Conservation (phyloP, 345 rosid species). For the Noccaea bulbosa region DNA sequence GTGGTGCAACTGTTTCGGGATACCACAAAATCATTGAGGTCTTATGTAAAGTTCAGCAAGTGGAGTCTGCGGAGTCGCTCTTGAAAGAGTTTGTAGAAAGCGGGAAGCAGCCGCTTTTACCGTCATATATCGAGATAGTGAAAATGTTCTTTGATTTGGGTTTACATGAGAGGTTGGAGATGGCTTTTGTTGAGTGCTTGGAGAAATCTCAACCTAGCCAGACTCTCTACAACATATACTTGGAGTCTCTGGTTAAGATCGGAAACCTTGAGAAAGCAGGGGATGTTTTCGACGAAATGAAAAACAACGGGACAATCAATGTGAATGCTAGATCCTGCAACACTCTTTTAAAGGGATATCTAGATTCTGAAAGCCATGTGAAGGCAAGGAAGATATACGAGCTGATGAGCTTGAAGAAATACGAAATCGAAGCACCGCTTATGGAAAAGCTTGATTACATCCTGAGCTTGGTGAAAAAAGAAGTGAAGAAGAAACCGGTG, state of each 20-base stretch:
- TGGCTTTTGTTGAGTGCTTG: conserved; percentile 59
- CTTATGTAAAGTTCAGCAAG: conserved; percentile 54
- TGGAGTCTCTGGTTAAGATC: conserved; percentile 64
- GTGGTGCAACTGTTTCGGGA: conserved; percentile 53
- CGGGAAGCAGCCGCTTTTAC: conserved; percentile 72
- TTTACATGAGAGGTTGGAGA: conserved; percentile 60
- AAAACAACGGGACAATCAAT: conserved; percentile 50
- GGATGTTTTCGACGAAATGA: conserved; percentile 67
- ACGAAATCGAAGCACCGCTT: conserved; percentile 55
- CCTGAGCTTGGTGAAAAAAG: conserved; percentile 59
- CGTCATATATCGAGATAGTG: conserved; percentile 60
- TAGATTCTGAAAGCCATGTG: conserved; percentile 56
- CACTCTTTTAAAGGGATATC: conserved; percentile 58
- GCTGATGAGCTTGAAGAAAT: conserved; percentile 72
- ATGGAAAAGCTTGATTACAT: conserved; percentile 69
- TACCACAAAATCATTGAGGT: conserved; percentile 83
- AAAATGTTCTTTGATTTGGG: conserved; percentile 60
- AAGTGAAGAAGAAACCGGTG: conserved; percentile 58
- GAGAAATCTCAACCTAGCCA: conserved; percentile 68
- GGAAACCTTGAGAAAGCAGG: conserved; percentile 67
- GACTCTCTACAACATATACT: conserved; percentile 61
- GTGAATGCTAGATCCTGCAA: conserved; percentile 69
- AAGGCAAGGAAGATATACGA: conserved; percentile 70
- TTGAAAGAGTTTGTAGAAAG: conserved; percentile 63
- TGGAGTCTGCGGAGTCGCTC: conserved; percentile 62